Conservation (phyloP, 108 stramenopile genomes). For the Parietichytrium sp. region DNA sequence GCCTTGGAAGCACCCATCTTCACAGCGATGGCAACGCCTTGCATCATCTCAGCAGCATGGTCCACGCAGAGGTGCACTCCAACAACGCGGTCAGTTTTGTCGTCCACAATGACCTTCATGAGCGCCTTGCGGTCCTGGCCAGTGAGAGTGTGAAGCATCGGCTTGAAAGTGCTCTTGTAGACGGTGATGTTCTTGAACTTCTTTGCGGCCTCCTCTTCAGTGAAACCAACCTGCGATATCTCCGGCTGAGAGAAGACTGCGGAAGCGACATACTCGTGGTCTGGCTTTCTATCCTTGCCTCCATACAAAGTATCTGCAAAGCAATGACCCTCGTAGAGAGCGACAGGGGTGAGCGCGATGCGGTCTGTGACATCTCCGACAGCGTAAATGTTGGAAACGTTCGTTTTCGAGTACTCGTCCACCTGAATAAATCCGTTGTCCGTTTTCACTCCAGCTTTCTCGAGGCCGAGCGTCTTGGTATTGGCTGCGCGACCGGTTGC, state of each 20-base stretch:
- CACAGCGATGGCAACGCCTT: conserved; percentile 76
- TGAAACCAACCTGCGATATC: conserved; percentile 79
- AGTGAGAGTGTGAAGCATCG: conserved; percentile 53
- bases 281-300: conserved; percentile 69
- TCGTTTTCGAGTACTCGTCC: conserved; percentile 82
- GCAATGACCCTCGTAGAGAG: conserved; percentile 74
- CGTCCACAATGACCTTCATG: conserved; percentile 60
- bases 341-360: conserved; percentile 90
- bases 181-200: conserved; percentile 73
- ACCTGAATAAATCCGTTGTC: conserved; percentile 63
- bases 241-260: conserved; percentile 84
- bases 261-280: conserved; percentile 80
- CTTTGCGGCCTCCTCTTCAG: conserved; percentile 75
- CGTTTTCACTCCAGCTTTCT: conserved; percentile 64
- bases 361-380: conserved; percentile 83
- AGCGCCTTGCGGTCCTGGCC: conserved; percentile 58
- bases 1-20: conserved; percentile 79
- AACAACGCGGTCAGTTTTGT: background rate
- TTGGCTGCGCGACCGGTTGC: conserved; percentile 75
- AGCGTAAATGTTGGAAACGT: conserved; percentile 73
- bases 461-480: conserved; percentile 66
- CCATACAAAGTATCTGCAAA: conserved; percentile 75
- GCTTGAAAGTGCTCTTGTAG: conserved; percentile 61
- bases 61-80: conserved; percentile 45
- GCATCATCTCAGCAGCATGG: conserved; percentile 78